Base-by-base conservation (phyloP, 2,329 filamentous ascomycete genomes). In the Pseudocercospora fuligena region DNA sequence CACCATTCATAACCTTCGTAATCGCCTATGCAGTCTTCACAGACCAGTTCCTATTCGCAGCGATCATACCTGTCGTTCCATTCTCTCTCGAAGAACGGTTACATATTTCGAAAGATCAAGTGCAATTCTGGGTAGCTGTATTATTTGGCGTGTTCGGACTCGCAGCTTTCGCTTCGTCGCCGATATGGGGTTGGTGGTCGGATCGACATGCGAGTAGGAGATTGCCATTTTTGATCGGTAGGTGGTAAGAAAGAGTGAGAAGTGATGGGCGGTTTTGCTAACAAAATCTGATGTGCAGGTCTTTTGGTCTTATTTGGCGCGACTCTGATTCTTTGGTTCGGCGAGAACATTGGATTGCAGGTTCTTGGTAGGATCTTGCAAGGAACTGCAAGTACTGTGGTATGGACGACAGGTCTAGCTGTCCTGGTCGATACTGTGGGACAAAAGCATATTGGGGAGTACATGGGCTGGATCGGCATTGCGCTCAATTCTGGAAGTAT, bases 401-500 rank as follows among this genome's bases (percentile, higher is more conserved):
- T 92, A 16, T 92, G 90, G 89, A 88, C 87, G 0, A 89, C 90
- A 0, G 90, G 90, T 0, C 82, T 89, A n/a, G 90, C 90, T 0
- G 79, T 92, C 23, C 75, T 92, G 14, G 89, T 89, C 4, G 90
- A 93, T 73, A 92, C 89, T 0, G 87, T 91, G 51, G 86, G 85
- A 1, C 81, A 84, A 70, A 80, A 83, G 6, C 81, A 85, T 19
- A 84, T 91, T 21, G 90, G 89, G 0, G 82, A 89, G 67, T 85
- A 85, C 0, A 86, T 92, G 80, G 90, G 90, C 2, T 92, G 87
- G 72, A 83, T 91, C 0, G 84, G 83, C 64, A 82, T 89, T 65
- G 85, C 86, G 1, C 87, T 91, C 81, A 88, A 85, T n/a, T 66
- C 88, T 5, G 89, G 86, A 0, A 82, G 88, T 51, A 79, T 92